Percentiles rank a stretch among this genome's conserved stretches.
These are phyloP conservation scores for Rhododendron ovatum DNA, from an alignment of 148 eudicot species.

Conservation along the genomic window DNA sequence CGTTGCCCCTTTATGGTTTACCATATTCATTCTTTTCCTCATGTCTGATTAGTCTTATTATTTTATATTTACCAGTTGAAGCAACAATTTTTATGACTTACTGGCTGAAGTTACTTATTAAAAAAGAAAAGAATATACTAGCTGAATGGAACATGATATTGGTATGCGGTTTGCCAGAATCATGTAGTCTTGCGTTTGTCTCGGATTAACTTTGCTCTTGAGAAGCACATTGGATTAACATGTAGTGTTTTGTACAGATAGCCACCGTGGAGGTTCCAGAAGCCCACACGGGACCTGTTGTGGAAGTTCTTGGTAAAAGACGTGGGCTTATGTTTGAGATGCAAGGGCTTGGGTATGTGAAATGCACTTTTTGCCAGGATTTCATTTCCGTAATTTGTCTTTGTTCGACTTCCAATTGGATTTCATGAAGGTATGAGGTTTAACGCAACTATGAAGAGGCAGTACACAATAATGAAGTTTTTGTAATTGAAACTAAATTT, in stretches of 20 bases:
- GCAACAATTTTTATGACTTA: neutral
- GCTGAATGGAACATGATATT: neutral
- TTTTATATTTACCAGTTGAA: neutral
- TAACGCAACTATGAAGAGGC: neutral
- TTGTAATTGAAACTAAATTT: neutral
- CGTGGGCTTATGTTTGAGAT: conserved; percentile 96
- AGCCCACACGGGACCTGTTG: conserved; percentile 86
- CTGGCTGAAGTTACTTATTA: neutral
- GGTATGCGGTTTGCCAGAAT: neutral
- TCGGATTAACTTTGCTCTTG: neutral
- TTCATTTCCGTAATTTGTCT: neutral
- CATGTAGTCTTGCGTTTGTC: neutral
- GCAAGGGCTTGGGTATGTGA: conserved; percentile 82
- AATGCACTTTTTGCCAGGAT: conserved; percentile 2
- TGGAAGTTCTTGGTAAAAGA: conserved; percentile 95
- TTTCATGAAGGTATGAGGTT: neutral
- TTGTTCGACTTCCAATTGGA: neutral
- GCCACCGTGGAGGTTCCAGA: conserved; percentile 96
- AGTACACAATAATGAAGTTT: neutral
- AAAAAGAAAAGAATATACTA: neutral
- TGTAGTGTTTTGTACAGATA: conserved; percentile 44
- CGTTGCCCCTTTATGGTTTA: neutral
- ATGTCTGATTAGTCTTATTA: neutral
- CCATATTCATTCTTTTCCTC: neutral
- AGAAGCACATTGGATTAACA: neutral